Evolutionary conservation across 2,329 filamentous ascomycete genomes (phyloP), one percentile per base, ranked within the genome.

Genomic region (Trichoderma endophyticum): DNA sequence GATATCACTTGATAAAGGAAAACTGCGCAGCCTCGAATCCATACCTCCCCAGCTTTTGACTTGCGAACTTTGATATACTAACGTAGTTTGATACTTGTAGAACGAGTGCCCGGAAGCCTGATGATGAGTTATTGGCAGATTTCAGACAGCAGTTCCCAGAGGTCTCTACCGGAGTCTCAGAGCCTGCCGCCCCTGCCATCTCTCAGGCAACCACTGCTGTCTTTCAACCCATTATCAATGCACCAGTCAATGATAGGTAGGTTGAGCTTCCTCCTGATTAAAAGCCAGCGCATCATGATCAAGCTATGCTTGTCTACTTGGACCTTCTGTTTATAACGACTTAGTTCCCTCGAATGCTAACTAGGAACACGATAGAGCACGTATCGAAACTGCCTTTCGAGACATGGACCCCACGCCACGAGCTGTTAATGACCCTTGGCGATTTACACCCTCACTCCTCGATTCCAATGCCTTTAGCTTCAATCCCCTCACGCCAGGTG

Each of bases 401-500:
- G 92, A 96, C 81, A 89, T 92, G 78, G 94, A 97, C 78, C 92
- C 93, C 24, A 97, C 93, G 4, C 93, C 94, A 6, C 89, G 92
- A 79, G 92, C 91, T 21, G 88, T 92, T 56, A 90, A 92, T 77
- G 94, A 98, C 76, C 90, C 88, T 76, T 96, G 95, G 91, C 89
- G 92, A 75, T 94, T 97, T 78, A 97, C 95, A 3, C 94, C 95
- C 4, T 96, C 94, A 26, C 85, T 97, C 71, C 88, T 98, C 79
- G 95, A 98, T 79, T 90, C 94, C 21, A 94, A 92, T 80, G 92
- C 93, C 34, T 93, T 93, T 80, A 89, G 90, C 28, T 98, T 97
- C 82, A 87, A 90, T 73, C 87, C 87, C 71, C 95, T 97, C 78
- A 90, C 92, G 75, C 60, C 69, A 28, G 93, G 93, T 81, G 92